Percentiles rank a stretch among this genome's conserved stretches.
Conservation (phyloP, 1,284 basidiomycete genomes). For the Boletus semigastroideus region DNA sequence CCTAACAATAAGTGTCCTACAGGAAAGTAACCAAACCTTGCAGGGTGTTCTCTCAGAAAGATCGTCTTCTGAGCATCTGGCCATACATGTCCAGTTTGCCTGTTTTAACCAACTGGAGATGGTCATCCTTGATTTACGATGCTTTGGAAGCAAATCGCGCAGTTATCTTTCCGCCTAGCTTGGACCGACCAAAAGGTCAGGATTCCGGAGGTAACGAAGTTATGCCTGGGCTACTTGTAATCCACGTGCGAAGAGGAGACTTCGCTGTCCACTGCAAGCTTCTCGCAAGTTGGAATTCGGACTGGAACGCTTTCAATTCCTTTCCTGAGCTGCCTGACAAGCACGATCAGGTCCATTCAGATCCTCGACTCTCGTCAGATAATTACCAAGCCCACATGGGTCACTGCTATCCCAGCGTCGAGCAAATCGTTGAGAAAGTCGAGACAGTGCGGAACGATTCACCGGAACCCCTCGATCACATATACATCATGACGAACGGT, state of each 20-base stretch:
- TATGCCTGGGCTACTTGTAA: slow-evolving; percentile 43
- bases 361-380: slow-evolving; percentile 29
- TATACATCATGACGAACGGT: slow-evolving; percentile 62
- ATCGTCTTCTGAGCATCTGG: slow-evolving; percentile 37
- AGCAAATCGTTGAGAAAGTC: slow-evolving; percentile 38
- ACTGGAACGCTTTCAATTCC: slow-evolving; percentile 43
- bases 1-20: neutral
- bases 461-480: slow-evolving; percentile 18
- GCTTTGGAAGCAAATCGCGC: slow-evolving; percentile 36
- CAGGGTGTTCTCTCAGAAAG: slow-evolving; percentile 34
- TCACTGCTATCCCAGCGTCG: slow-evolving; percentile 41
- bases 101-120: slow-evolving; percentile 36
- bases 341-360: slow-evolving; percentile 20
- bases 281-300: slow-evolving; percentile 39
- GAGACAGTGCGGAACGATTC: slow-evolving; percentile 23
- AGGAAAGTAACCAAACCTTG: neutral
- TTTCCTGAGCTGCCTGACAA: slow-evolving; percentile 39
- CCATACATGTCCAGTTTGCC: slow-evolving; percentile 38
- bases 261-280: slow-evolving; percentile 48
- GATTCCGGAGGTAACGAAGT: neutral
- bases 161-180: slow-evolving; percentile 29
- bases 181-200: neutral
- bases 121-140: slow-evolving; percentile 39
- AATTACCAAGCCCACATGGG: slow-evolving; percentile 28
- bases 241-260: slow-evolving; percentile 63